phyloP scores from a whole-genome alignment of 1,284 basidiomycete genomes.

The Cronartium quercuum region DNA sequence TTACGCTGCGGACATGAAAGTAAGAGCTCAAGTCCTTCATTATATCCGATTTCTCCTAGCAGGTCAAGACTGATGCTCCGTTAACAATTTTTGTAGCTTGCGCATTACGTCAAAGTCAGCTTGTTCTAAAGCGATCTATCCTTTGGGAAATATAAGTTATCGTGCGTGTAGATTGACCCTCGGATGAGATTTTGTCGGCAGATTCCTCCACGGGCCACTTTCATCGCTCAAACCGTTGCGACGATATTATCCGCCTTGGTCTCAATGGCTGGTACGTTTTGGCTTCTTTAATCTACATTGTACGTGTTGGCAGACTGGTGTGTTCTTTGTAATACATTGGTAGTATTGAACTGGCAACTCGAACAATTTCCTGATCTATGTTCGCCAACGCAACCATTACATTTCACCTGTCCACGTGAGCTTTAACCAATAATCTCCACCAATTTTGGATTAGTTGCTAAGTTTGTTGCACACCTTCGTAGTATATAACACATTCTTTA shows the following conservation, averaged over 20 bases:
- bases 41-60: neutral
- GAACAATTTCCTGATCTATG: constrained; percentile 22
- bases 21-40: neutral
- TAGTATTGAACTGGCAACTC: constrained; percentile 33
- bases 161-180: too few species aligned
- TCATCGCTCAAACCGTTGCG: constrained; percentile 22
- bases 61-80: neutral
- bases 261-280: constrained; percentile 11
- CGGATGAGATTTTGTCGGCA: too few species aligned
- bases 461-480: neutral
- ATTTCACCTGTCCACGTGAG: constrained; percentile 31
- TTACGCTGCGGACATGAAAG: constrained; percentile 33
- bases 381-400: constrained; percentile 9
- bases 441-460: neutral
- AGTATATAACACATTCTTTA: constrained; percentile 36
- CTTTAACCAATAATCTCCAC: neutral
- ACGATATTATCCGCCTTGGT: constrained; percentile 24
- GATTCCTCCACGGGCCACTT: constrained; percentile 29
- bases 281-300: too few species aligned
- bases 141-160: too few species aligned
- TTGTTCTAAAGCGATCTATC: neutral
- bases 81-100: constrained; percentile 4
- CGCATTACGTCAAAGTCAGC: constrained; percentile 36
- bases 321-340: too few species aligned
- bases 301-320: neutral